Base-by-base conservation (phyloP, 768 basidiomycete genomes). In the Lactarius trivialis region DNA sequence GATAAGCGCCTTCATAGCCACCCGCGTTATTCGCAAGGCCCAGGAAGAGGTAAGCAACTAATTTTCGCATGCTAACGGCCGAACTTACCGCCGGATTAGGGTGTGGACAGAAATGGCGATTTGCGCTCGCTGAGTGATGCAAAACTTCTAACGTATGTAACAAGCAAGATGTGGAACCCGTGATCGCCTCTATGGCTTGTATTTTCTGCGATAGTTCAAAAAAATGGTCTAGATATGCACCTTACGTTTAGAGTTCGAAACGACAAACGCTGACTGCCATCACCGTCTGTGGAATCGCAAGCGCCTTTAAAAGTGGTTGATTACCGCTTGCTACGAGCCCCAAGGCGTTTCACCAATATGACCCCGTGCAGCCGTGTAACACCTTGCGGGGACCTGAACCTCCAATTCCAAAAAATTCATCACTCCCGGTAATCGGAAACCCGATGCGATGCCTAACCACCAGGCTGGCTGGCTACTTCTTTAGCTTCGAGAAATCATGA, bases 1-100 rank as follows among this genome's bases (percentile, higher is more conserved):
- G 71, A 93, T 96, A 69, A 89, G 87, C 67, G 83, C 83, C 1
- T 71, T 78, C 56, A 89, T 97, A 62, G 89, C 91, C 15, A 76
- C 77, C 59, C 76, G 79, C 49, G 91, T 96, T 60, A 88, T 95
- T 70, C 84, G 86, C 58, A 80, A 84, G 41, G 91, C 93, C 39
- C 93, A 95, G 73, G 79, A 82, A 61, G 85, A 85, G 61, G 86
- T 87, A 69, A 66, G 82, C 78, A 3, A 30, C 33, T 15, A 28
- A 34, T 9, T 28, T 56, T 52, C 28, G 28, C 45, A 56, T 53
- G 59, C 21, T 36, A 9, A 14, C 34, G 11, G 34, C 53, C 49
- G 21, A 60, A 48, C 56, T 60, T 28, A 43, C n/a, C 36, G 56
- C 43, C 41, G 63, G 56, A 19, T 61, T 9, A 73, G 72, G 66